These are phyloP conservation scores for Lyophyllum decastes DNA, from an alignment of 768 basidiomycete genomes.

Conservation along the genomic window DNA sequence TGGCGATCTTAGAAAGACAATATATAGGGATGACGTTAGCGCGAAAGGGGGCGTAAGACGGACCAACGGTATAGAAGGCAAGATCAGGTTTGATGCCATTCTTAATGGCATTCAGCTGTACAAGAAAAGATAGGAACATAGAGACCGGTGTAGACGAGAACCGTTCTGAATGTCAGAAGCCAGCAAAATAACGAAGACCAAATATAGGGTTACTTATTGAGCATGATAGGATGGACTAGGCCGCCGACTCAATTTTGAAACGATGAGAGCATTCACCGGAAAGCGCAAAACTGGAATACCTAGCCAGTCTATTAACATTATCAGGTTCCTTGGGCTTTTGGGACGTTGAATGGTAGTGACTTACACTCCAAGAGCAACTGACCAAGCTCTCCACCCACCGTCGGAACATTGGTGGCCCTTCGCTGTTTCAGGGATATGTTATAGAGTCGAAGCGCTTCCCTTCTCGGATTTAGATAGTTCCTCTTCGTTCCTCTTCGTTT, in stretches of 20 bases:
- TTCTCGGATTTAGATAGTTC: background rate
- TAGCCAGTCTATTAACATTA: conserved; percentile 28
- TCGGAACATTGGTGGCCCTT: conserved; percentile 29
- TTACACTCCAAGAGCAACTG: conserved; percentile 44
- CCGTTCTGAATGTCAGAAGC: too few relatives aligned
- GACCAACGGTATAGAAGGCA: conserved; percentile 56
- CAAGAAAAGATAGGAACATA: conserved; percentile 57
- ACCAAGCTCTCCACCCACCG: conserved; percentile 44
- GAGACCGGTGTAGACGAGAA: conserved; percentile 36
- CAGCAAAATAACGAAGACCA: too few relatives aligned
- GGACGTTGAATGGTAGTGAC: conserved; percentile 5
- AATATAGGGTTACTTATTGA: too few relatives aligned
- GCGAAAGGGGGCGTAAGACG: conserved; percentile 8
- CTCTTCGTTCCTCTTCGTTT: background rate
- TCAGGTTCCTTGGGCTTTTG: background rate
- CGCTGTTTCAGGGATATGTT: background rate
- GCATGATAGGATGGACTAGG: too few relatives aligned
- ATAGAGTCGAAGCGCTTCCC: background rate
- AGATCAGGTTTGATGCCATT: conserved; percentile 47
- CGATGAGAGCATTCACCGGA: conserved; percentile 39
- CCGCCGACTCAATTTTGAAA: too few relatives aligned
- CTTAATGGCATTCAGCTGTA: conserved; percentile 53
- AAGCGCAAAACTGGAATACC: conserved; percentile 42
- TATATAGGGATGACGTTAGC: conserved; percentile 18
- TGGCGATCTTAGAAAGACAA: conserved; percentile 36